phyloP scores from a whole-genome alignment of 169 alveolate genomes.

The Cyclospora cayetanensis region DNA sequence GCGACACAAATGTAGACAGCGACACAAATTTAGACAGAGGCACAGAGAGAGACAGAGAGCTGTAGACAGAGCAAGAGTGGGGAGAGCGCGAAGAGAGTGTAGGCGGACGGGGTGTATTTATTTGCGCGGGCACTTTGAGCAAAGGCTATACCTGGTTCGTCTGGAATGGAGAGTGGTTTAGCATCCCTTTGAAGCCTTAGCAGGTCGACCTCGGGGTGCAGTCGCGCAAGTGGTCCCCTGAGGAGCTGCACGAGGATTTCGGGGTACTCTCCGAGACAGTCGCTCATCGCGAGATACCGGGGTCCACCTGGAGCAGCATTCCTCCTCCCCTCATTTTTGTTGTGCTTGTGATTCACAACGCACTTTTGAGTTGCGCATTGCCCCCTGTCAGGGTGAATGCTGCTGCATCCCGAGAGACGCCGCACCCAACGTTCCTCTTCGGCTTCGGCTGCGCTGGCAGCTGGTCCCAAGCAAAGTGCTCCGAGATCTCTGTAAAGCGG shows the following conservation, averaged over 20 bases:
- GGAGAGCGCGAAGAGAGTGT: too few relatives aligned
- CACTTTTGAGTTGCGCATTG: neutral
- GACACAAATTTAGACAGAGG: too few relatives aligned
- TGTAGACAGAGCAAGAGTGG: neutral
- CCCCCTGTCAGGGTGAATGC: neutral
- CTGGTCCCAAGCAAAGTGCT: neutral
- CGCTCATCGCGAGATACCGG: neutral
- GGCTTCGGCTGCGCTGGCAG: constrained; percentile 5
- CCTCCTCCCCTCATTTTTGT: neutral
- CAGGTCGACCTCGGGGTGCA: neutral
- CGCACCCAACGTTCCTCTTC: neutral
- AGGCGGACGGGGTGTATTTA: too few relatives aligned
- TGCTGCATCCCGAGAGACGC: neutral
- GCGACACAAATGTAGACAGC: neutral
- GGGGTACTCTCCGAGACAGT: neutral
- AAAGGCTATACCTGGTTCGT: neutral
- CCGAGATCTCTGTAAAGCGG: neutral
- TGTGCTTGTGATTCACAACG: neutral
- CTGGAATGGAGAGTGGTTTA: neutral
- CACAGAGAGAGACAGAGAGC: neutral
- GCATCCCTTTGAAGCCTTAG: neutral
- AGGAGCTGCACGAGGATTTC: constrained; percentile 11
- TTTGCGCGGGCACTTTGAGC: too few relatives aligned
- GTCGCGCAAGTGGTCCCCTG: neutral
- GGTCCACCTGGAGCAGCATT: too few relatives aligned